Percentiles rank a stretch among this genome's conserved stretches.
Conservation (phyloP, 140 eudicot genomes). For the Erigeron philadelphicus region DNA sequence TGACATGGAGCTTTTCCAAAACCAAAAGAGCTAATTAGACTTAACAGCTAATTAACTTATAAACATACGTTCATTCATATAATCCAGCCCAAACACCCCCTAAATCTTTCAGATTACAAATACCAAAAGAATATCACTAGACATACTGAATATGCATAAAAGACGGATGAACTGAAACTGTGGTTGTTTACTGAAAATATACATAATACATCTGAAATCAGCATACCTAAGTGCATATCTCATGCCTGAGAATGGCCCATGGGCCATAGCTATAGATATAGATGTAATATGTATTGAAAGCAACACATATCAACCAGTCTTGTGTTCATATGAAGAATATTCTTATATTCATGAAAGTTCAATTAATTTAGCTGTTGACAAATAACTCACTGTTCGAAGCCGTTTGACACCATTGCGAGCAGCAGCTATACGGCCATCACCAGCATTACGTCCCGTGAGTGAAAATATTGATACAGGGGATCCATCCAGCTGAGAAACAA, state of each 20-base stretch:
- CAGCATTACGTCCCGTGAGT: slow-evolving; percentile 66
- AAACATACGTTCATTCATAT: no score
- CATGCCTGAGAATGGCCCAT: slow-evolving; percentile 5
- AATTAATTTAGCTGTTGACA: slow-evolving; percentile 3
- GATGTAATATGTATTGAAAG: background rate
- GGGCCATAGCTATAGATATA: background rate
- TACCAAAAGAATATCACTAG: background rate
- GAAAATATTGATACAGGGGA: slow-evolving; percentile 88
- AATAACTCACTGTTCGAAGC: slow-evolving; percentile 67
- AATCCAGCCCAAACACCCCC: background rate
- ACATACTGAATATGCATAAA: background rate
- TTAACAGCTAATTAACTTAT: no score
- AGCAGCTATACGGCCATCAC: slow-evolving; percentile 86
- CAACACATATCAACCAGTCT: background rate
- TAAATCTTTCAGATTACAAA: background rate
- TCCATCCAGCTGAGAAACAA: slow-evolving; percentile 64
- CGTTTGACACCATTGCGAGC: slow-evolving; percentile 97
- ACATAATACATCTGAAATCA: slow-evolving; percentile 9
- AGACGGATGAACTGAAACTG: background rate
- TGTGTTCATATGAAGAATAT: slow-evolving; percentile 3
- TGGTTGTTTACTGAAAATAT: background rate
- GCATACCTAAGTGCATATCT: background rate
- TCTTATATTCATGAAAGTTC: slow-evolving; percentile 3
- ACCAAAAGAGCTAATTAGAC: no score
- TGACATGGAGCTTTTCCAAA: no score